Base-by-base conservation (phyloP, 2,329 filamentous ascomycete genomes). In the Fusarium odoratissimum region DNA sequence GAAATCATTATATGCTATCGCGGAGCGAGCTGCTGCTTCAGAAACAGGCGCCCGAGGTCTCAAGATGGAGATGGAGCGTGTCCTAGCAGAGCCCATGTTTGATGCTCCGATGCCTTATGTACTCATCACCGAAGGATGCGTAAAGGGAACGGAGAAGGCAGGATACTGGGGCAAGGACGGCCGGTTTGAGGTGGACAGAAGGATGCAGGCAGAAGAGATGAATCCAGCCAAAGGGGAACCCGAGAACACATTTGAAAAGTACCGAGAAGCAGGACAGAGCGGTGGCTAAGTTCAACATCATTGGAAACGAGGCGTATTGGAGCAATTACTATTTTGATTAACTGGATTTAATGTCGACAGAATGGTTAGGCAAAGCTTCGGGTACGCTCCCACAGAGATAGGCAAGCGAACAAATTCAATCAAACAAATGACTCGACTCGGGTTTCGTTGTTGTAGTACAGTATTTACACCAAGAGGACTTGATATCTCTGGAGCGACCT, bases 11-110 rank as follows among this genome's bases (percentile, higher is more conserved):
- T 87, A 91, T 70, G 93, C 93, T 56, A 91, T 99, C 64, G 95
- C 96, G 6, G 89, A 91, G 69, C 83, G 87, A 44, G 92, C 92
- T 33, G 83, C 85, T 42, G 82, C 83, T 69, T 84, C 88, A 25
- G 86, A 86, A 62, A 98, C 95, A 0, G 96, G 96, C 6, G 93
- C 93, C 2, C 87, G 93, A 41, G 93, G 91, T 1, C 83, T 96
- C 21, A 91, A 94, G 77, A 94, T 93, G 80, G 92, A 95, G 78
- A 91, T 95, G 87, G 93, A 95, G 80, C 88, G 91, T 5, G 89
- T 95, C 12, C 84, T 95, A 16, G 91, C 91, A 7, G 93, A 95
- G 80, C 90, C 93, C 37, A 95, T 95, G 89, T 95, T 94, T 78
- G 92, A 95, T 77, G 91, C 92, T 1, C 93, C 93, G 8, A 91